Base-by-base conservation (phyloP, 208 protist genomes). In the Acanthamoeba royreba region DNA sequence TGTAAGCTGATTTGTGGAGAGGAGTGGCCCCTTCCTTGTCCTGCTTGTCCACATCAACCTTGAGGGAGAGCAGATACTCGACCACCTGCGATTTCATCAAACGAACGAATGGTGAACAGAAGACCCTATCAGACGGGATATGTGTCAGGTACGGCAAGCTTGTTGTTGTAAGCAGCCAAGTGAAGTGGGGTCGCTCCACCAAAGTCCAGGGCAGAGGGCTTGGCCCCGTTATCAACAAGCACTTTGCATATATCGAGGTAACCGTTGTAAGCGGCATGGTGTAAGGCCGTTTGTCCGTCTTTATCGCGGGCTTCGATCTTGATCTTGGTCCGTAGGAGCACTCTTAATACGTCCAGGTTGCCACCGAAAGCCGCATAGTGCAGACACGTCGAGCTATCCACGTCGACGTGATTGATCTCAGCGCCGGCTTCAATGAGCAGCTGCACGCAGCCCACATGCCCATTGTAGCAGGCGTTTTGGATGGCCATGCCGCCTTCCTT, bases 21-120 rank as follows among this genome's bases (percentile, higher is more conserved):
- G 69, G 69, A 40, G 69, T 81, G 22, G 69, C 69, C 69, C 69
- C 69, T 81, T 81, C 69, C 69, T 81, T 81, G 69, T 81, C 69
- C 33, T 81, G 17, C 33, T 19, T 40, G 69, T 81, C 69, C 19
- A 81, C 28, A 15, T 81, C 69, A 17, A 81, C 69, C 19, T 38
- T n/a, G 17, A 81, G 69, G 69, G 69, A 42, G 28, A 81, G 69
- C 17, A 81, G 69, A n/a, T 81, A 81, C 33, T 81, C 69, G 22
- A 81, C 69, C 33, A 81, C 69, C 15, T n/a, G 22, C 33, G n/a
- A n/a, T n/a, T n/a, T n/a, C n/a, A n/a, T n/a, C n/a, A n/a, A n/a
- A n/a, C n/a, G n/a, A n/a, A n/a, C n/a, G n/a, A n/a, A n/a, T n/a
- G n/a, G n/a, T n/a, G n/a, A n/a, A n/a, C n/a, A n/a, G n/a, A n/a